Evolutionary conservation across 1,284 basidiomycete genomes (phyloP), one percentile per base, ranked within the genome.

Genomic region (Wolfiporia cocos): DNA sequence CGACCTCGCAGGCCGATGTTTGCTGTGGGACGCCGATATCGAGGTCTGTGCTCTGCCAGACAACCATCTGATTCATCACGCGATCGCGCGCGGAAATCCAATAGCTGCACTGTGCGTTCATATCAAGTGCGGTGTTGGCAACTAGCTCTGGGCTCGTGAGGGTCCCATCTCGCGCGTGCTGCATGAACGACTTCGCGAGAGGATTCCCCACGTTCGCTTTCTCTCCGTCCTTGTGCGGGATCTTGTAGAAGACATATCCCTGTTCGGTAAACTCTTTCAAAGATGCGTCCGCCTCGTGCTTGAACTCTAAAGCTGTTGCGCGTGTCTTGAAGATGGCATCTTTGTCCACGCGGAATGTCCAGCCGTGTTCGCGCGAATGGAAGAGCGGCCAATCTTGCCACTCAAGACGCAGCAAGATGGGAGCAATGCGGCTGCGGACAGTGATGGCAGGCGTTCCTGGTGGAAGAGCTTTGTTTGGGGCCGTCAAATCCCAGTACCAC

Each of bases 21-120:
- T 56, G 53, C 14, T 42, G 40, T 6, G 48, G 31, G 14, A 55
- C 45, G 18, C 54, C 53, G 7, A 57, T 47, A 22, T 52, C 50
- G 44, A 80, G 68, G 22, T 76, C 77, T 57, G 86, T 68, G 37
- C 72, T 60, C 50, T 92, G 79, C 83, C 90, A 97, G 3, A 97
- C 79, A 5, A 97, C 94, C 76, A 92, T 84, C 68, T 99, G 96
- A 55, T 92, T 90, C 61, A 85, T 64, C 51, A 99, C 89, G 18
- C 96, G 81, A 58, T 98, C 94, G 18, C 94, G 73, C 1, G 92
- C 87, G 48, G 87, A 90, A 58, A 97, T 93, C 96, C 95, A 99
- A 65, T 99, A 99, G 58, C 87, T 92, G 69, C 95, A 98, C 55
- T 92, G 84, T 0, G 91, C 87, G 55, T 94, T 98, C 76, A 98